Conservation (phyloP, 306 rosid genomes). For the Quercus wislizeni region DNA sequence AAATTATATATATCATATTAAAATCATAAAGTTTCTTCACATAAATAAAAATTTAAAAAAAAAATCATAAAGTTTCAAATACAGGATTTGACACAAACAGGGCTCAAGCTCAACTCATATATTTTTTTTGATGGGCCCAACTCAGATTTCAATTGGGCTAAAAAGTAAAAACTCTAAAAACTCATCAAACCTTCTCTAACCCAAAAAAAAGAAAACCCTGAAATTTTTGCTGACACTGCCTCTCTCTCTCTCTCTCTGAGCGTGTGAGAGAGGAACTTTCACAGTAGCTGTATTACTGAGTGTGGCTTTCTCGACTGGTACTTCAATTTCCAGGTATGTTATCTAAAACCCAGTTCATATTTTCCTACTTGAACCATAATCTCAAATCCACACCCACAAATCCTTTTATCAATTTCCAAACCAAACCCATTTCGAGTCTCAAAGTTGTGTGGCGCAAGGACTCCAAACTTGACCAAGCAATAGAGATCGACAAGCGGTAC, state of each 20-base stretch:
- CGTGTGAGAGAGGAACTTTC: not conserved
- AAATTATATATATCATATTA: too few relatives aligned
- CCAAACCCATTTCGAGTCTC: constrained; percentile 57
- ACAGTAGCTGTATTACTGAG: not conserved
- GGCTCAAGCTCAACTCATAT: too few relatives aligned
- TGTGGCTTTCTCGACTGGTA: not conserved
- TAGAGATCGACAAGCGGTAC: constrained; percentile 62
- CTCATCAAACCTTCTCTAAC: too few relatives aligned
- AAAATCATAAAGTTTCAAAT: too few relatives aligned
- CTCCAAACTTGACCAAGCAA: constrained; percentile 60
- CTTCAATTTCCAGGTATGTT: constrained; percentile 39
- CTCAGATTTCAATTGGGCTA: too few relatives aligned
- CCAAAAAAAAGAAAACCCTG: too few relatives aligned
- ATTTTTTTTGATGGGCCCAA: too few relatives aligned
- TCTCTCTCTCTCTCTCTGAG: not conserved
- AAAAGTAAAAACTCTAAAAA: too few relatives aligned
- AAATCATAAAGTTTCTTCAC: too few relatives aligned
- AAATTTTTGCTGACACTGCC: not conserved
- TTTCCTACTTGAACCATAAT: constrained; percentile 12
- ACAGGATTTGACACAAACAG: too few relatives aligned
- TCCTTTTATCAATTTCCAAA: constrained; percentile 20
- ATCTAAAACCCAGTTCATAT: constrained; percentile 21
- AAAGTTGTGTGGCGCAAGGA: constrained; percentile 91
- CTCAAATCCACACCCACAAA: not conserved
- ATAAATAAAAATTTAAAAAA: too few relatives aligned